A percentile compares a stretch with the other conserved stretches of the same genome.
These are phyloP conservation scores for Gonium pectorale DNA, from an alignment of 139 green algal genomes.

Conservation along the genomic window DNA sequence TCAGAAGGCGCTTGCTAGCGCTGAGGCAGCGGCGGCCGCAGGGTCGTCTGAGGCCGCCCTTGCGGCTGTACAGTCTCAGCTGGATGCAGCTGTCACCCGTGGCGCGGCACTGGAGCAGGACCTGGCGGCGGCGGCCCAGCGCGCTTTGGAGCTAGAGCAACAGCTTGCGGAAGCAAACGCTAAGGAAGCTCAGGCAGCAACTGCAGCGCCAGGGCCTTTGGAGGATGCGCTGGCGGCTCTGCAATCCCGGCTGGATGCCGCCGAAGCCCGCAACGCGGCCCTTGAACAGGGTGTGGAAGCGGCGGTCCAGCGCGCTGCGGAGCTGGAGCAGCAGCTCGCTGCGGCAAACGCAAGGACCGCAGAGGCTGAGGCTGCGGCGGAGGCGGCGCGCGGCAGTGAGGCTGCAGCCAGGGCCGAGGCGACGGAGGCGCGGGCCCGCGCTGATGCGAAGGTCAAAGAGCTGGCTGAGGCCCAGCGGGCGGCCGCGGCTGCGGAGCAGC, in stretches of 20 bases:
- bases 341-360: neutral
- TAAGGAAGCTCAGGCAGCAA: too few species aligned
- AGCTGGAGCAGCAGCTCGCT: neutral
- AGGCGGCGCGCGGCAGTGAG: neutral
- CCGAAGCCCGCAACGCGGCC: too few species aligned
- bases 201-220: too few species aligned
- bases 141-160: neutral
- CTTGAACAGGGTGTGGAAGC: too few species aligned
- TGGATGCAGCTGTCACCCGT: neutral
- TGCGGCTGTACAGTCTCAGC: conserved; percentile 30
- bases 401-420: neutral
- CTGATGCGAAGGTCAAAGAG: neutral
- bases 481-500: conserved; percentile 16
- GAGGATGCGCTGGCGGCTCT: too few species aligned
- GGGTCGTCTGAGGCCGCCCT: neutral
- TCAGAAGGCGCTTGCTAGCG: conserved; percentile 1
- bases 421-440: neutral
- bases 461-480: conserved; percentile 18
- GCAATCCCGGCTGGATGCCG: too few species aligned
- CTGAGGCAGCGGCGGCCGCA: neutral
- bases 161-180: conserved; percentile 8
- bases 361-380: neutral
- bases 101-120: too few species aligned
- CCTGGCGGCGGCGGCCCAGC: too few species aligned
- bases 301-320: neutral